These are phyloP conservation scores for Candida chauliodis DNA, from an alignment of 805 yeast species.

Conservation along the genomic window DNA sequence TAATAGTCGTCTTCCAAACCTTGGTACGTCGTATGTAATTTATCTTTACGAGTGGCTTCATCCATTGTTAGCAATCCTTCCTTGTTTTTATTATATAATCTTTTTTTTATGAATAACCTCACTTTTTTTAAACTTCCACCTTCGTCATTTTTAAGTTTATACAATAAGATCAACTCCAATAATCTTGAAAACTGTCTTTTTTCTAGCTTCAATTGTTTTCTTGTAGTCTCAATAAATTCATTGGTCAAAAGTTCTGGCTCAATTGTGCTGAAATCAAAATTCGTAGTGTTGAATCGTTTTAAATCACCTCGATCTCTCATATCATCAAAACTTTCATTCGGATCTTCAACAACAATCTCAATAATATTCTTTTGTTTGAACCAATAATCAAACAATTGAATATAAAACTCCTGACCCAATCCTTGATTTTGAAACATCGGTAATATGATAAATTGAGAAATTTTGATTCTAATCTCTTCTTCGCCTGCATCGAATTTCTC, in stretches of 20 bases:
- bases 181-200: constrained; percentile 74
- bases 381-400: constrained; percentile 54
- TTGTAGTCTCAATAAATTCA: constrained; percentile 40
- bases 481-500: constrained; percentile 45
- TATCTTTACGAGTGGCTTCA: constrained; percentile 58
- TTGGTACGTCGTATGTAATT: constrained; percentile 71
- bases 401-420: constrained; percentile 69
- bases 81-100: constrained; percentile 74
- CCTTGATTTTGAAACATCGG: constrained; percentile 79
- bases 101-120: constrained; percentile 63
- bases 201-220: constrained; percentile 55
- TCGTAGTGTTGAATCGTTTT: constrained; percentile 16
- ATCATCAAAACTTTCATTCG: constrained; percentile 88
- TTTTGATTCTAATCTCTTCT: constrained; percentile 56
- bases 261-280: constrained; percentile 22
- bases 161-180: constrained; percentile 67
- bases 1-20: constrained; percentile 68
- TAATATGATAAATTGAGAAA: constrained; percentile 80
- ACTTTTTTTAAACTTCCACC: constrained; percentile 33
- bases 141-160: constrained; percentile 23
- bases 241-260: constrained; percentile 15
- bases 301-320: constrained; percentile 82
- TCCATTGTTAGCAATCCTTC: constrained; percentile 73
- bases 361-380: constrained; percentile 45
- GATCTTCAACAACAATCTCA: constrained; percentile 91